phyloP scores from a whole-genome alignment of 306 rosid genomes.

The Malus orientalis region DNA sequence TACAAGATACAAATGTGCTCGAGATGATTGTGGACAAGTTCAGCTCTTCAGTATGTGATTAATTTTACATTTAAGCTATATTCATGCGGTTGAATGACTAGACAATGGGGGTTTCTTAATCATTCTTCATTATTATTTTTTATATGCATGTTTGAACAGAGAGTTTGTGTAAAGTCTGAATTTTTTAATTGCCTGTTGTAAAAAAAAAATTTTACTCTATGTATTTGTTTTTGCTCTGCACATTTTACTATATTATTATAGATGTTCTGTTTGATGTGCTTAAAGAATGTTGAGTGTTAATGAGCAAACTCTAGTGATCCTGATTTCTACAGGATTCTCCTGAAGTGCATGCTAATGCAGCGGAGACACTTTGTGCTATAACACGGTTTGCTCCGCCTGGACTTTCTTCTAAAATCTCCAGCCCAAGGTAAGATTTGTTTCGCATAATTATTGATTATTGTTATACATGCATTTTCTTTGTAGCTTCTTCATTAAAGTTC shows the following conservation, averaged over 20 bases:
- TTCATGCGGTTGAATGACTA: not conserved
- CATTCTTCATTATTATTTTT: not conserved
- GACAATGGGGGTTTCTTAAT: not conserved
- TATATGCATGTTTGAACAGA: not conserved
- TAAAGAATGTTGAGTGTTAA: not conserved
- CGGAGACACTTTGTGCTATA: constrained; percentile 92
- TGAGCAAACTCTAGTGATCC: not conserved
- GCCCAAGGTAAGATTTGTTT: constrained; percentile 64
- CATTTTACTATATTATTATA: not conserved
- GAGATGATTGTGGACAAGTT: constrained; percentile 98
- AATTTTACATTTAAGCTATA: not conserved
- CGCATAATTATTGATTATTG: not conserved
- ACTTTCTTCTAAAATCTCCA: constrained; percentile 64
- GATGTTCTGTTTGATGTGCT: not conserved
- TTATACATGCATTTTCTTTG: not conserved
- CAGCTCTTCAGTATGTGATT: constrained; percentile 78
- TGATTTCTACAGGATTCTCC: constrained; percentile 70
- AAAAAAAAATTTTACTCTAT: not conserved
- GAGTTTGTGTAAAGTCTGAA: not conserved
- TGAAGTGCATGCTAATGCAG: constrained; percentile 93
- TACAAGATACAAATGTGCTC: constrained; percentile 74
- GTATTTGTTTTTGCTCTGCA: not conserved
- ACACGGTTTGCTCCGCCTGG: constrained; percentile 95
- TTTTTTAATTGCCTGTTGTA: not conserved
- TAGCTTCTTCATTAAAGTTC: constrained; percentile 5